Base-by-base conservation (phyloP, 2,329 filamentous ascomycete species). In the Fusarium setosum region DNA sequence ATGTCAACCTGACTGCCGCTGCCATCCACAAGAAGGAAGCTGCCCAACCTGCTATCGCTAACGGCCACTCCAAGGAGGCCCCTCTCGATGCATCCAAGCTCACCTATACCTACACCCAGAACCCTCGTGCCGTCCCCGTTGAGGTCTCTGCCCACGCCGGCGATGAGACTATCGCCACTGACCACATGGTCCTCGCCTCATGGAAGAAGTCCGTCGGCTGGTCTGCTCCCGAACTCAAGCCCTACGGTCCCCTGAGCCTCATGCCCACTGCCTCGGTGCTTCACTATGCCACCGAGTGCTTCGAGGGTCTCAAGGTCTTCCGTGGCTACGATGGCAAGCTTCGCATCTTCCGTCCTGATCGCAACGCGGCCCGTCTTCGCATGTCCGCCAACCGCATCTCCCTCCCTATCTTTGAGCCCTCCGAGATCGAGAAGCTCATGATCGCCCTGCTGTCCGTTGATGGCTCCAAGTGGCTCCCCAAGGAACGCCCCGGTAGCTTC, bases 231-330 rank as follows among this genome's bases (percentile, higher is more conserved):
- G 85, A 90, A 70, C 85, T 96, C 59, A 87, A 88, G 75, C 91
- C 93, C 23, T 96, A 93, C 77, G 91, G 92, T 0, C 90, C 92
- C 11, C 81, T 97, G 52, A 85, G 85, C 64, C 88, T 97, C 72
- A 91, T 93, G 82, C 93, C 93, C 32, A 94, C 91, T 5, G 92
- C 93, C 13, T 92, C 89, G 4, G 89, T 90, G 62, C 85, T 97
- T 61, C 93, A 97, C 84, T 97, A 97, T 79, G 93, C 93, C 11
- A 96, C 93, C 45, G 91, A 95, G 79, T 96, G 93, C 78, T 97
- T 96, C 80, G 93, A 97, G 80, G 93, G 93, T 12, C 80, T 86
- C 71, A 97, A 96, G 80, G 87, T 88, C 50, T 96, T 93, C 84
- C 89, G 93, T 49, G 93, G 93, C 56, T 86, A 86, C 68, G 91